These are phyloP conservation scores for Creolimax fragrantissima DNA, from an alignment of 78 protist genomes.

Conservation along the genomic window DNA sequence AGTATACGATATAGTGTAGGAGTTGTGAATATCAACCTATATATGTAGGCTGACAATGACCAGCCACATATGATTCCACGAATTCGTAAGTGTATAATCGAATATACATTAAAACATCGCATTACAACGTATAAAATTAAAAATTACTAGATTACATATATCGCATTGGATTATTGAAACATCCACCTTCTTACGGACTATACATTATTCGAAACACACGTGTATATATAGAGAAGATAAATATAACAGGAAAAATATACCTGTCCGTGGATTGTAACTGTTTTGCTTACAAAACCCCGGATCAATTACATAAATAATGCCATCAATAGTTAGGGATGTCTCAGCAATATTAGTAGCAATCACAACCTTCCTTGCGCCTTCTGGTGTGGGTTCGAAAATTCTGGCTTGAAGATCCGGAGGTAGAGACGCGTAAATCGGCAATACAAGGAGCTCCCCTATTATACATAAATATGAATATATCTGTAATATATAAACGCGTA, in stretches of 20 bases:
- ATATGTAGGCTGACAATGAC: too few species aligned
- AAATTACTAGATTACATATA: too few species aligned
- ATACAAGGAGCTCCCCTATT: conserved; percentile 72
- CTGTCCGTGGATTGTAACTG: conserved; percentile 48
- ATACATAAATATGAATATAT: conserved; percentile 57
- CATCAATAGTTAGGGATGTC: conserved; percentile 85
- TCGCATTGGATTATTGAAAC: too few species aligned
- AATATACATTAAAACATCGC: too few species aligned
- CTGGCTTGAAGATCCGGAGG: conserved; percentile 89
- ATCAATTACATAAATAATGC: conserved; percentile 95
- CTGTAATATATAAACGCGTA: neutral
- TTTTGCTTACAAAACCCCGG: conserved; percentile 90
- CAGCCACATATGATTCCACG: too few species aligned
- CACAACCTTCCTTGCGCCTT: conserved; percentile 88
- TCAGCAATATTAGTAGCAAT: conserved; percentile 94
- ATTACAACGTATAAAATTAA: too few species aligned
- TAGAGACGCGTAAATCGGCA: conserved; percentile 89
- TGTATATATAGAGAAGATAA: too few species aligned
- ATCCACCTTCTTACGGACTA: too few species aligned
- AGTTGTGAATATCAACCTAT: conserved; percentile 68
- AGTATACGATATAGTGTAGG: conserved; percentile 88
- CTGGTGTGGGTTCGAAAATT: conserved; percentile 91
- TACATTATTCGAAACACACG: too few species aligned
- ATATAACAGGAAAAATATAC: too few species aligned
- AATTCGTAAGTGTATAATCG: too few species aligned